These are phyloP conservation scores for Phytophthora boehmeriae DNA, from an alignment of 352 stramenopile species.

Conservation along the genomic window DNA sequence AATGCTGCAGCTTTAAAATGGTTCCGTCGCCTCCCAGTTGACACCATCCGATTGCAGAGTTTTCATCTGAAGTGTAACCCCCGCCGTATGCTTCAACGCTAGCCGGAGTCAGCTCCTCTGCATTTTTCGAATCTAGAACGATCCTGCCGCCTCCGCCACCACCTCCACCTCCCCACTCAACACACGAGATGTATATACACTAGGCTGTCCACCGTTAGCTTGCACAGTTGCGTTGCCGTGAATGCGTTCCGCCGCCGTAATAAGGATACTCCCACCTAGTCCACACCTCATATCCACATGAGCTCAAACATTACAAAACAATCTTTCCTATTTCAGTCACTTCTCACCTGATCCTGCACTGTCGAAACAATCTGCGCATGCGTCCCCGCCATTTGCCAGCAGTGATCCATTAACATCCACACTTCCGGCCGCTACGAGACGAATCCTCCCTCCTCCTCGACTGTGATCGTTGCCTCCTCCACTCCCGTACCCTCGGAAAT, in stretches of 20 bases:
- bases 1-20: slow-evolving; percentile 66
- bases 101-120: slow-evolving; percentile 45
- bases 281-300: slow-evolving; percentile 5
- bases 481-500: slow-evolving; percentile 87
- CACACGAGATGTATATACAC: slow-evolving; percentile 34
- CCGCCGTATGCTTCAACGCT: slow-evolving; percentile 59
- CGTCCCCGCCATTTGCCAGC: slow-evolving; percentile 66
- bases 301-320: background rate
- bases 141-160: slow-evolving; percentile 63
- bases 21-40: slow-evolving; percentile 81
- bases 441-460: slow-evolving; percentile 70
- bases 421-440: slow-evolving; percentile 38
- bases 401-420: slow-evolving; percentile 70
- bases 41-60: slow-evolving; percentile 64
- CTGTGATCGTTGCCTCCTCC: slow-evolving; percentile 65
- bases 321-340: background rate
- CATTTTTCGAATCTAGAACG: slow-evolving; percentile 49
- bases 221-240: slow-evolving; percentile 49
- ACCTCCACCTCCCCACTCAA: slow-evolving; percentile 54
- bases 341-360: slow-evolving; percentile 59
- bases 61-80: slow-evolving; percentile 35
- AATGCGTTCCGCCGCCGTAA: slow-evolving; percentile 45
- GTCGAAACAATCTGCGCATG: slow-evolving; percentile 55
- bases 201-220: slow-evolving; percentile 59
- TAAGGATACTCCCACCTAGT: slow-evolving; percentile 54